Base-by-base conservation (phyloP, 1,284 basidiomycete genomes). In the Ustilago sp. region DNA sequence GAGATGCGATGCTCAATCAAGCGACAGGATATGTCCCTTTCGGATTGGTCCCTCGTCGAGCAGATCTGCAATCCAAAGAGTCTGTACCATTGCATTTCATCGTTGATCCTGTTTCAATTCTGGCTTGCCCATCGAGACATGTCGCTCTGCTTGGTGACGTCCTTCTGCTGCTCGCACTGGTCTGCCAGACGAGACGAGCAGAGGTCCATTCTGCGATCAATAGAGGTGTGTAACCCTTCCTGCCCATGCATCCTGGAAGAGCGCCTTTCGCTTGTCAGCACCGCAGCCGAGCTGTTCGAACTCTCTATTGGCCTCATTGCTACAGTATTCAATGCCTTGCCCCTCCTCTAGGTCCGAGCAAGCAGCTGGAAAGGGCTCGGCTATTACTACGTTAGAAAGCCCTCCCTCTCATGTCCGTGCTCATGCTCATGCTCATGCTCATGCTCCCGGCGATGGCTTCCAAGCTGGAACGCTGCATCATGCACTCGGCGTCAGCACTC, bases 71-170 rank as follows among this genome's bases (percentile, higher is more conserved):
- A 58, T 32, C 50, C 48, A 39, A 28, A 43, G 34, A 53, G 63
- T 48, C 17, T 52, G 58, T 60, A 59, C 63, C 52, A 19, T 8
- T 59, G 57, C 43, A 47, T 53, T 53, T 50, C 36, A 53, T 52
- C 38, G 7, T 35, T 15, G 4, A 28, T 31, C 39, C 38, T 31
- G n/a, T 32, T 8, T 34, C n/a, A 19, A 9, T 12, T 43, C 19
- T 39, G 23, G 17, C 11, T 57, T 52, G 35, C 60, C 31, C 7
- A 32, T 32, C 47, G 61, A 19, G 41, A 43, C 59, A 70, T 61
- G 55, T 70, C 68, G 53, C 68, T 61, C 59, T 70, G 68, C 62
- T 70, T 70, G 58, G 32, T 61, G 48, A 56, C 54, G 58, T 47
- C 58, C 50, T 12, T 48, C 43, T 48, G 43, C 43, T 58, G 56